phyloP scores from a whole-genome alignment of 2,329 filamentous ascomycete genomes.

The Amphichorda felina region DNA sequence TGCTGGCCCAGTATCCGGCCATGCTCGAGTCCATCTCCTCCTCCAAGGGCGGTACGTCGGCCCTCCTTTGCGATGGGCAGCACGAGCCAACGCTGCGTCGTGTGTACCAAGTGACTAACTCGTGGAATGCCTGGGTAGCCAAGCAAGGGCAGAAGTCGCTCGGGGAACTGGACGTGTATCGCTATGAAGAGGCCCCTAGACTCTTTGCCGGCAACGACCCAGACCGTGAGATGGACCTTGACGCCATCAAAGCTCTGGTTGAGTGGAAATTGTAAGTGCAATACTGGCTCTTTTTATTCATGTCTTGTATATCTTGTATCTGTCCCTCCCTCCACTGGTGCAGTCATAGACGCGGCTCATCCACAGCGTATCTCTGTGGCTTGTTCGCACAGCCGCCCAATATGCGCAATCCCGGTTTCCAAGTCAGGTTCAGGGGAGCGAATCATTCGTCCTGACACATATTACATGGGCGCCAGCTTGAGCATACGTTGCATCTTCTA shows the following conservation, averaged over 20 bases:
- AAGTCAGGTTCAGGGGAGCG: too few species aligned
- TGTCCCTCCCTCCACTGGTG: too few species aligned
- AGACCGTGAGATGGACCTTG: slow-evolving; percentile 33
- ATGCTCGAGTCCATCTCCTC: slow-evolving; percentile 30
- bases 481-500: background rate
- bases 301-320: too few species aligned
- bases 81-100: background rate
- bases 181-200: slow-evolving; percentile 41
- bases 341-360: too few species aligned
- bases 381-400: too few species aligned
- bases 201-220: slow-evolving; percentile 25
- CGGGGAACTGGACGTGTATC: slow-evolving; percentile 45
- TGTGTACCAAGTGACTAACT: background rate
- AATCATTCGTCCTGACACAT: too few species aligned
- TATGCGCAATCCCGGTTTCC: too few species aligned
- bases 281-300: background rate
- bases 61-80: background rate
- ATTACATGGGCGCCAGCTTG: too few species aligned
- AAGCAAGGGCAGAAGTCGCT: slow-evolving; percentile 40
- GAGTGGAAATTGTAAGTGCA: slow-evolving; percentile 58
- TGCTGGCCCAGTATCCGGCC: slow-evolving; percentile 24
- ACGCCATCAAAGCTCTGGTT: slow-evolving; percentile 48
- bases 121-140: slow-evolving; percentile 15
- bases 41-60: slow-evolving; percentile 28
- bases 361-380: too few species aligned